These are phyloP conservation scores for Populus deltoides DNA, from an alignment of 345 rosid species.

Conservation along the genomic window DNA sequence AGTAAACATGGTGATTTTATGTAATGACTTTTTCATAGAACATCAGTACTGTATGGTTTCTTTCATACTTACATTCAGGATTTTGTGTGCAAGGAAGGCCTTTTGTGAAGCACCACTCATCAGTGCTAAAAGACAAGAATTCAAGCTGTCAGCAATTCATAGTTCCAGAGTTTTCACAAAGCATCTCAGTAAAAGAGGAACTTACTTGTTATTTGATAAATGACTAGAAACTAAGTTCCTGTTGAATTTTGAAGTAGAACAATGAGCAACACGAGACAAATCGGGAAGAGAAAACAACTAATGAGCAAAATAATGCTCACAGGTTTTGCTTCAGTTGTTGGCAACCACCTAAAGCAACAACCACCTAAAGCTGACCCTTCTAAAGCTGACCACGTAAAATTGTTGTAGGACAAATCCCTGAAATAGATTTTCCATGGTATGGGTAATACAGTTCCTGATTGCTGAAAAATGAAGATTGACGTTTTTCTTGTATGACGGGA, in stretches of 20 bases:
- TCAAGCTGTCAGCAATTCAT: not conserved
- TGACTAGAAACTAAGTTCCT: constrained; percentile 72
- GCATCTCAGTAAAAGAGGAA: not conserved
- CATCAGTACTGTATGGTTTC: not conserved
- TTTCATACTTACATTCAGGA: constrained; percentile 41
- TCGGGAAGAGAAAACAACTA: not conserved
- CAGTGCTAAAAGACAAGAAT: constrained; percentile 4
- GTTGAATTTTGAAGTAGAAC: constrained; percentile 14
- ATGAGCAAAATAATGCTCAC: constrained; percentile 36
- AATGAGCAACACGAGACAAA: constrained; percentile 7
- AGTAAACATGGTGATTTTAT: not conserved
- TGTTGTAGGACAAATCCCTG: constrained; percentile 92
- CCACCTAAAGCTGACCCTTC: not conserved
- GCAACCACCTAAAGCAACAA: no score
- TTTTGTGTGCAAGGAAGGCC: constrained; percentile 58
- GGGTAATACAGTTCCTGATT: not conserved
- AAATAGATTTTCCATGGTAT: constrained; percentile 9
- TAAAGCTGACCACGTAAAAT: constrained; percentile 41
- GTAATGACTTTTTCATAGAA: not conserved
- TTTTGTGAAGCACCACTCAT: constrained; percentile 51
- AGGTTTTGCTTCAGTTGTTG: constrained; percentile 3
- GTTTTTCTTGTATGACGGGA: not conserved
- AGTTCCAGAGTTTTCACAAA: not conserved
- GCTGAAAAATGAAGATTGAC: not conserved
- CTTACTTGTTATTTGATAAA: constrained; percentile 57